phyloP scores from a whole-genome alignment of 83 land plant species.

The Picea abies region DNA sequence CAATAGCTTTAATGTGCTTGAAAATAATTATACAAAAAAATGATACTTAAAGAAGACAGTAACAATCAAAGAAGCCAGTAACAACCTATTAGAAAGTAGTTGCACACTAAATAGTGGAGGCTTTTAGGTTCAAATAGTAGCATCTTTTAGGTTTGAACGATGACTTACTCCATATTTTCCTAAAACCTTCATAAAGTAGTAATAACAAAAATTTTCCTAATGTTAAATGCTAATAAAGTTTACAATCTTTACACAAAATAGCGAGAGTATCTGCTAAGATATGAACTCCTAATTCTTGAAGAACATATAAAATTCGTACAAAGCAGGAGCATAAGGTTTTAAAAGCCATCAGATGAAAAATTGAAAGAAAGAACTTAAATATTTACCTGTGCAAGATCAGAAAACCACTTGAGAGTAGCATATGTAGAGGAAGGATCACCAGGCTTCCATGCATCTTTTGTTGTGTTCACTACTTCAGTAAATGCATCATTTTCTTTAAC shows the following conservation, averaged over 20 bases:
- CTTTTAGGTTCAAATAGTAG: too few species aligned
- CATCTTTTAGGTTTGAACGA: too few species aligned
- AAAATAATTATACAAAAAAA: neutral
- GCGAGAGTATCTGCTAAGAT: neutral
- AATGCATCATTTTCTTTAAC: slow-evolving; percentile 36
- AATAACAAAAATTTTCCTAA: neutral
- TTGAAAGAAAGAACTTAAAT: neutral
- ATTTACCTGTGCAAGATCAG: slow-evolving; percentile 38
- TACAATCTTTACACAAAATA: neutral
- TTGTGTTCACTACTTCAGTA: too few species aligned
- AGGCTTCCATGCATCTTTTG: too few species aligned
- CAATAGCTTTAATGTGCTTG: neutral
- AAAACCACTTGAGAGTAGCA: too few species aligned
- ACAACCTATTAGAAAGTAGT: neutral
- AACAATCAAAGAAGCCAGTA: too few species aligned
- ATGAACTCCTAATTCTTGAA: neutral
- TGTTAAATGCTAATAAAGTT: too few species aligned
- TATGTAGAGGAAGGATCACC: too few species aligned
- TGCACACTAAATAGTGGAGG: too few species aligned
- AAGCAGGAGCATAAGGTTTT: neutral
- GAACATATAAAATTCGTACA: neutral
- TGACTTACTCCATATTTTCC: too few species aligned
- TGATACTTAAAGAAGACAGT: too few species aligned
- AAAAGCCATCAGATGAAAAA: neutral
- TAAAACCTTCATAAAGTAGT: neutral